A percentile compares a stretch with the other conserved stretches of the same genome.
Conservation (phyloP, 768 basidiomycete species). For the Tricholoma terreum region DNA sequence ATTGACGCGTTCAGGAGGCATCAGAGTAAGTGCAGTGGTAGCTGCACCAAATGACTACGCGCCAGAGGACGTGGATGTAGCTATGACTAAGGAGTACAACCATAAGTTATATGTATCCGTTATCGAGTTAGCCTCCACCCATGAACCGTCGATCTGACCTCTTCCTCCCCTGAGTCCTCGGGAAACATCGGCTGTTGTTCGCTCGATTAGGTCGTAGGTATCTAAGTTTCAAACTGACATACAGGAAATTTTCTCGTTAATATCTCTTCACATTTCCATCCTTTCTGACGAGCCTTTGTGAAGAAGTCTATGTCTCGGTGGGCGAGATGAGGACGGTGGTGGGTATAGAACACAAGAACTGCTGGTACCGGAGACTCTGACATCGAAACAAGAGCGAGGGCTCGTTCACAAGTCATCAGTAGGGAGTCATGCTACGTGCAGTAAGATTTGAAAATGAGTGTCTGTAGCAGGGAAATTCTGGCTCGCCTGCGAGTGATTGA, state of each 20-base stretch:
- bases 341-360: constrained; percentile 84
- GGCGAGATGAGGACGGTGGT: constrained; percentile 83
- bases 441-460: not conserved
- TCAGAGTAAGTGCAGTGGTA: not conserved
- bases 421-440: constrained; percentile 71
- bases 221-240: constrained; percentile 18
- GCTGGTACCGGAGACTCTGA: constrained; percentile 17
- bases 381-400: constrained; percentile 20
- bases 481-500: constrained; percentile 87
- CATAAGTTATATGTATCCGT: not conserved
- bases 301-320: constrained; percentile 85
- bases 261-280: constrained; percentile 75
- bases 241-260: constrained; percentile 64
- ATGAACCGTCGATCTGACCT: constrained; percentile 77
- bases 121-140: constrained; percentile 64
- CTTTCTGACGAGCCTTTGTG: constrained; percentile 49
- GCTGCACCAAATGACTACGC: too few relatives aligned
- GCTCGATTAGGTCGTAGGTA: not conserved
- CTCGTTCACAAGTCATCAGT: constrained; percentile 64
- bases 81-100: not conserved
- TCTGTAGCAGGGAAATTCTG: not conserved
- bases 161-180: constrained; percentile 77
- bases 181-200: constrained; percentile 81
- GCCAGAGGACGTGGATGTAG: too few relatives aligned
- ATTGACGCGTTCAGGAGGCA: not conserved